Evolutionary conservation across 2,329 filamentous ascomycete genomes (phyloP).

Genomic region (Penicillium sp.): DNA sequence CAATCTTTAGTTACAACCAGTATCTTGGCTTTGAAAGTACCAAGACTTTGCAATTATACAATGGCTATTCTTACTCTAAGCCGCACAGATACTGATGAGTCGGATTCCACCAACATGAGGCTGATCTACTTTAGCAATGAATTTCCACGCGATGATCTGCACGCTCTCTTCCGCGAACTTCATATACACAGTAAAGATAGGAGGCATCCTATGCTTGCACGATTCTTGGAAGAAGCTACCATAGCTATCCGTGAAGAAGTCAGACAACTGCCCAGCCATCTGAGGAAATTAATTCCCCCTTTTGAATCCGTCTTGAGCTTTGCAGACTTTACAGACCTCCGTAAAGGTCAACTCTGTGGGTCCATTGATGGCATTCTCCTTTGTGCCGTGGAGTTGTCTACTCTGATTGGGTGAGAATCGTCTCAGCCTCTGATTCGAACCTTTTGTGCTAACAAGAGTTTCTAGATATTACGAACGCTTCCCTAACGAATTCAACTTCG

Average conservation of each 20-base stretch:
- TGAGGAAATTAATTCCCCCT: slow-evolving; percentile 18
- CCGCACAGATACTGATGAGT: too few relatives aligned
- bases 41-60: too few relatives aligned
- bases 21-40: too few relatives aligned
- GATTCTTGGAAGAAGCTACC: slow-evolving; percentile 42
- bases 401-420: slow-evolving; percentile 41
- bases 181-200: slow-evolving; percentile 40
- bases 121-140: slow-evolving; percentile 44
- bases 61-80: too few relatives aligned
- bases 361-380: slow-evolving; percentile 46
- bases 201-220: slow-evolving; percentile 32
- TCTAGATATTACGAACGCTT: slow-evolving; percentile 29
- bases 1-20: too few relatives aligned
- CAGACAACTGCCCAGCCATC: slow-evolving; percentile 15
- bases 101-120: too few relatives aligned
- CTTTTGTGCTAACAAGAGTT: background rate
- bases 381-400: slow-evolving; percentile 36
- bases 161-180: slow-evolving; percentile 37
- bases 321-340: slow-evolving; percentile 24
- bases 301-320: slow-evolving; percentile 17
- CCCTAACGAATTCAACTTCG: slow-evolving; percentile 21
- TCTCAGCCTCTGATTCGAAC: background rate
- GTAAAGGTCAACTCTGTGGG: slow-evolving; percentile 40
- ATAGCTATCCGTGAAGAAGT: slow-evolving; percentile 40
- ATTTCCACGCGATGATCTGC: slow-evolving; percentile 46